Conservation (phyloP, 345 rosid species). For the Draba incana region DNA sequence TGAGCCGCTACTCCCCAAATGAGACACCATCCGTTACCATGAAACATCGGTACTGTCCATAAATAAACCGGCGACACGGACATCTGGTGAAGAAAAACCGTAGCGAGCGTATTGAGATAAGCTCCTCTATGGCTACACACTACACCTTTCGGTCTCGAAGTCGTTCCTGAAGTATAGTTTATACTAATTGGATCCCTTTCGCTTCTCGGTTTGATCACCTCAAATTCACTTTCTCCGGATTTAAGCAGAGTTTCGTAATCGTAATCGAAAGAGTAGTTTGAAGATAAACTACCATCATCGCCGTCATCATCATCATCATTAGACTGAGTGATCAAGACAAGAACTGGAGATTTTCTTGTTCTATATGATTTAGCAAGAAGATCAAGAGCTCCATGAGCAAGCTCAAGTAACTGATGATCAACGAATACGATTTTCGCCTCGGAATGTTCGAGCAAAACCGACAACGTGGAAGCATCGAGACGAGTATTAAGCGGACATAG, state of each 20-base stretch:
- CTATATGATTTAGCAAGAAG: conserved; percentile 43
- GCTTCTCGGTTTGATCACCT: conserved; percentile 47
- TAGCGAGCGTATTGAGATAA: conserved; percentile 70
- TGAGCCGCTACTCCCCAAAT: conserved; percentile 85
- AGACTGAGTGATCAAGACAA: conserved; percentile 56
- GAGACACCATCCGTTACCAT: conserved; percentile 91
- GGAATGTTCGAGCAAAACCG: conserved; percentile 58
- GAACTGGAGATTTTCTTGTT: conserved; percentile 40
- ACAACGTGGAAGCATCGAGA: conserved; percentile 56
- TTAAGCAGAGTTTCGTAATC: conserved; percentile 61
- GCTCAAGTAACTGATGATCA: conserved; percentile 56
- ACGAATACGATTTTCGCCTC: conserved; percentile 63
- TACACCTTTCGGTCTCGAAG: conserved; percentile 85
- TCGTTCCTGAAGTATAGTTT: conserved; percentile 90
- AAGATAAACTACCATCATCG: conserved; percentile 7
- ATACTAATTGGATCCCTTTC: conserved; percentile 87
- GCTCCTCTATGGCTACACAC: conserved; percentile 90
- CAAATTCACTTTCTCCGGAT: conserved; percentile 51
- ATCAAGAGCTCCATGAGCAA: conserved; percentile 61
- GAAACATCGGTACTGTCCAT: conserved; percentile 97
- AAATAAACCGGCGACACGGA: conserved; percentile 65
- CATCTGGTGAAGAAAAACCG: conserved; percentile 60
- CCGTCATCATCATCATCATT: conserved; percentile 4
- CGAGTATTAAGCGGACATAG: conserved; percentile 76
- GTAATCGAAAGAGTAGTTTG: conserved; percentile 31